Evolutionary conservation across 225 moss, liverwort and hornwort species (phyloP).

Genomic region (Sphagnum contortum): DNA sequence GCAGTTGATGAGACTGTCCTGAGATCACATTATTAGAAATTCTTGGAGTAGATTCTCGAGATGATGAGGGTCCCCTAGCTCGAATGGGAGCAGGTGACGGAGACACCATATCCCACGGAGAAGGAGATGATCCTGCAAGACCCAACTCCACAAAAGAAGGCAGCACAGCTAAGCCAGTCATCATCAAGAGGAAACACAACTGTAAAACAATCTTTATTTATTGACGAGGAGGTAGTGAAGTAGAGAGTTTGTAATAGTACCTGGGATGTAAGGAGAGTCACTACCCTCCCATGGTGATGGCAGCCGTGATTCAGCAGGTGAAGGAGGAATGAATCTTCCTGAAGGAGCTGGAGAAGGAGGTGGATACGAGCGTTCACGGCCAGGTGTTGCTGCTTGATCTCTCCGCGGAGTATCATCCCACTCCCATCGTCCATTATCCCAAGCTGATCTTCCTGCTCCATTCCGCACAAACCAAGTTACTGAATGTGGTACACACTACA

Average conservation of each 20-base stretch:
- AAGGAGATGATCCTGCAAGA: conserved; percentile 63
- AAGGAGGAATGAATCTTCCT: conserved; percentile 67
- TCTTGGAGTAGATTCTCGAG: conserved; percentile 33
- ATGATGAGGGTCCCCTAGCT: conserved; percentile 54
- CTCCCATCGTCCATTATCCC: conserved; percentile 81
- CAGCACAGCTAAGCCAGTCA: too few species aligned
- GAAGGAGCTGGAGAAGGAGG: conserved; percentile 48
- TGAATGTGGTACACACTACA: too few species aligned
- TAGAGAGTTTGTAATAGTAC: too few species aligned
- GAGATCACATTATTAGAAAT: conserved; percentile 31
- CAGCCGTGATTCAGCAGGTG: conserved; percentile 79
- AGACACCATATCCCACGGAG: conserved; percentile 85
- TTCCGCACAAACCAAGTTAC: too few species aligned
- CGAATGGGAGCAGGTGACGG: conserved; percentile 89
- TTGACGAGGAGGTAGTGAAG: too few species aligned
- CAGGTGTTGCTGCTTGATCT: conserved; percentile 33
- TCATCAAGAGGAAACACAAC: too few species aligned
- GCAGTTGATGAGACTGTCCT: conserved; percentile 57
- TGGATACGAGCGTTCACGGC: conserved; percentile 36
- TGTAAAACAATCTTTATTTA: too few species aligned
- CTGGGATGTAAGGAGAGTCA: conserved; percentile 38
- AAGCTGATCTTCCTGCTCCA: conserved; percentile 31
- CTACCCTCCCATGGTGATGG: conserved; percentile 94
- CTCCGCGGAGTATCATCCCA: conserved; percentile 82
- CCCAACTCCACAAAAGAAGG: not conserved